Percentiles rank a stretch among this genome's conserved stretches.
These are phyloP conservation scores for Pterocarpus santalinus DNA, from an alignment of 306 rosid genomes.

Conservation along the genomic window DNA sequence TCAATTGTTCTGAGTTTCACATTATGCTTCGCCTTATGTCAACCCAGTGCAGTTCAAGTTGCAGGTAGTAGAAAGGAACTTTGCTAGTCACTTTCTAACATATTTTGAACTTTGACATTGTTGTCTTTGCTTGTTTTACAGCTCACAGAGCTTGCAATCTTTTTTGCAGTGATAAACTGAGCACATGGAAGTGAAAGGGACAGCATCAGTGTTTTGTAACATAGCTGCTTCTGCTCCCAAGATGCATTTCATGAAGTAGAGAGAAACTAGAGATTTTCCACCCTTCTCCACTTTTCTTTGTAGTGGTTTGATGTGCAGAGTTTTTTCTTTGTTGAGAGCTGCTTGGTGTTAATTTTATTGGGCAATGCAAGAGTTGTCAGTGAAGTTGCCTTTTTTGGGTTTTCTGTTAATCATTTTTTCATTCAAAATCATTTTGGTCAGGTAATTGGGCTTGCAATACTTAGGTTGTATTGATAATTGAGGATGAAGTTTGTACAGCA, in stretches of 20 bases:
- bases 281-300: conserved; percentile 35
- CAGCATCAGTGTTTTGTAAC: conserved; percentile 71
- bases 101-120: conserved; percentile 34
- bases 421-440: conserved; percentile 54
- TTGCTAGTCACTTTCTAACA: conserved; percentile 53
- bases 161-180: conserved; percentile 63
- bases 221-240: conserved; percentile 85
- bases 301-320: conserved; percentile 61
- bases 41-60: conserved; percentile 57
- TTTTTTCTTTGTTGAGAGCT: conserved; percentile 58
- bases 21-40: conserved; percentile 45
- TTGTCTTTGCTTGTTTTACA: conserved; percentile 7
- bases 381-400: conserved; percentile 54
- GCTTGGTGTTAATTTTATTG: conserved; percentile 58
- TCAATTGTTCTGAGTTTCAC: conserved; percentile 76
- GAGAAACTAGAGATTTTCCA: conserved; percentile 45
- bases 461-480: conserved; percentile 66
- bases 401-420: conserved; percentile 45
- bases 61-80: conserved; percentile 58
- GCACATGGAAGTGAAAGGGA: conserved; percentile 67
- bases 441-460: conserved; percentile 65
- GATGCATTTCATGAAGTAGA: conserved; percentile 61
- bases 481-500: conserved; percentile 84
- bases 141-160: conserved; percentile 38
- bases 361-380: conserved; percentile 54